Base-by-base conservation (phyloP, 805 yeast genomes). In the Metschnikowia kofuensis region DNA sequence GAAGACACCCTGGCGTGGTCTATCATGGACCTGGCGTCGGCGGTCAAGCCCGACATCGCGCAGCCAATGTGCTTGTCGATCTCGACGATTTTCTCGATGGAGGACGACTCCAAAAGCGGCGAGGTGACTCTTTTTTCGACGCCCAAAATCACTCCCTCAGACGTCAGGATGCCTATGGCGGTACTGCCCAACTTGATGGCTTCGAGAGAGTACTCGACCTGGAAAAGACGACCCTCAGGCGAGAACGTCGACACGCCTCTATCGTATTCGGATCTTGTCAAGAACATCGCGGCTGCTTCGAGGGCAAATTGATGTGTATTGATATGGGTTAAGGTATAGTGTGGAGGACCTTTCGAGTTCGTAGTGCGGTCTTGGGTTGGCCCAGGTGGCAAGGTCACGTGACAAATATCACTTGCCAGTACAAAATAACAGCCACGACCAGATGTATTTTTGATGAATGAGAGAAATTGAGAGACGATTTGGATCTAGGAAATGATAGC, bases 221-320 rank as follows among this genome's bases (percentile, higher is more conserved):
- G 99, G 74, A 94, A 94, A 53, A 94, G 75, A 66, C 99, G 87
- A 27, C 99, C 99, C 68, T 95, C 99, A 27, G 99, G 99, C 1
- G 98, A 91, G 69, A 95, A 94, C 8, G 99, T 95, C 63, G 95
- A 87, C 43, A 94, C 99, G 55, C 99, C 99, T 69, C 99, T 87
- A 67, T 94, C 99, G 69, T 94, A 94, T 77, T 94, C 99, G 73
- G 96, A 87, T 84, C 99, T 87, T n/a, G 99, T 94, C 58, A 94
- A 80, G 72, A 94, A 94, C 99, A 94, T 94, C 26, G 5, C 27
- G 36, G 12, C n/a, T 30, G 32, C 12, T 30, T 9, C 13, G 32
- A 12, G 38, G n/a, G 42, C 27, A 16, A n/a, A 29, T 27, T 39
- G 21, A 12, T 27, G 35, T 39, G 42, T 4, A 16, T 21, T 32